Evolutionary conservation across 2,329 filamentous ascomycete genomes (phyloP).

Genomic region (Diaporthe capsici): DNA sequence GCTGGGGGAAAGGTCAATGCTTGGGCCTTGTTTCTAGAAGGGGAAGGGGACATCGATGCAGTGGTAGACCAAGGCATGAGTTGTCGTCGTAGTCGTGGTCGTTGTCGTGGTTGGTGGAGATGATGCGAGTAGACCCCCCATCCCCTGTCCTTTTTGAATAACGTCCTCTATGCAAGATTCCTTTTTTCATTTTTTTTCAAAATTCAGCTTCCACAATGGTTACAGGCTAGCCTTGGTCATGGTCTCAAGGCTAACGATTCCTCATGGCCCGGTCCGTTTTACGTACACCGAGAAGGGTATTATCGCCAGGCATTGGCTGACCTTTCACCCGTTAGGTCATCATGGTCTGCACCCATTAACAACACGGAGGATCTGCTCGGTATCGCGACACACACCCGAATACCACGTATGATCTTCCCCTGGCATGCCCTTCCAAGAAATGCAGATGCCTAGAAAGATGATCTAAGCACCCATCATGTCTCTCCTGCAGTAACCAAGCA

Average conservation of each 20-base stretch:
- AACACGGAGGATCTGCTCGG: conserved; percentile 8
- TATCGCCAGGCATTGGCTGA: not conserved
- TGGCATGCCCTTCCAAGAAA: not conserved
- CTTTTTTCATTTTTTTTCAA: not conserved
- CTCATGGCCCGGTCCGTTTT: conserved; percentile 8
- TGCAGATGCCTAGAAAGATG: conserved; percentile 23
- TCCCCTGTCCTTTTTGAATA: not conserved
- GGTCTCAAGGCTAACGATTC: not conserved
- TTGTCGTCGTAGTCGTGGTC: conserved; percentile 8
- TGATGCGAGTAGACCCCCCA: conserved; percentile 3
- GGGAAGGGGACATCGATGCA: not conserved
- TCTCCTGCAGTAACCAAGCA: not conserved
- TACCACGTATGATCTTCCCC: conserved; percentile 20
- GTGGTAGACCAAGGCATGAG: not conserved
- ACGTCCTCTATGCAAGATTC: not conserved
- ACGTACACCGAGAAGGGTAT: not conserved
- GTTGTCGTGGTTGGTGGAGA: not conserved
- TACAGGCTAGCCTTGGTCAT: not conserved
- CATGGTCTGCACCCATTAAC: conserved; percentile 25
- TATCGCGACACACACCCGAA: not conserved
- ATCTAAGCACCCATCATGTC: conserved; percentile 8
- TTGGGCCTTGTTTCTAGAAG: not conserved
- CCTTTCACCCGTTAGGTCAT: not conserved
- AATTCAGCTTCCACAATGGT: not conserved
- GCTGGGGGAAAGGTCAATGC: not conserved